Evolutionary conservation across 331 rosid species (phyloP), one percentile per base, ranked within the genome.

Genomic region (Ulmus americana): DNA sequence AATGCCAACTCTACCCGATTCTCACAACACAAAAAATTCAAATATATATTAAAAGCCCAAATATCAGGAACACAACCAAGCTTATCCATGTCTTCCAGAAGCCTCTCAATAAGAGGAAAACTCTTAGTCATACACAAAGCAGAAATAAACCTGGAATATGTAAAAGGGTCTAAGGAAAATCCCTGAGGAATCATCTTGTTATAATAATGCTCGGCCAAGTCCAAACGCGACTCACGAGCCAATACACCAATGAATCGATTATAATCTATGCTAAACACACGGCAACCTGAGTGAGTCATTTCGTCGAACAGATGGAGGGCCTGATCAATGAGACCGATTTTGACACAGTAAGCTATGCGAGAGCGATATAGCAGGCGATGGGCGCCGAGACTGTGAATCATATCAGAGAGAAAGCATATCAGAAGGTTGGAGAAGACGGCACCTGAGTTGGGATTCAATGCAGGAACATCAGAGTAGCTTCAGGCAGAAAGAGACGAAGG

Each of bases 181-280:
- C 98, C 98, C 13, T 55, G 73, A 5, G 92, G 84, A 16, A 73
- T 62, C 88, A 92, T 89, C 41, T 80, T 85, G 77, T 61, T 69
- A 76, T 92, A 89, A 72, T 89, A 89, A 70, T 78, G 81, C 60
- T 87, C 85, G 22, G 98, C 95, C 53, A 87, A 84, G 59, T 82
- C 83, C 62, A 86, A 81, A 39, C 84, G 95, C 0, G 85, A 86
- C 12, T 90, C 79, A 52, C 86, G 82, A 67, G 88, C 59, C 68
- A 94, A 71, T 11, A 87, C 91, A 6, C 98, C 98, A 64, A 94
- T 81, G 85, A 94, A 85, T 49, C 95, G 95, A 49, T 94, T 89
- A 83, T 89, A 89, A 43, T 87, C 98, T 35, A 84, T 15, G 80
- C 95, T 83, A 70, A 90, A 83, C 10, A 81, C 66, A 41, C 95